Base-by-base conservation (phyloP, 805 yeast genomes). In the Starmerella tilneyi region DNA sequence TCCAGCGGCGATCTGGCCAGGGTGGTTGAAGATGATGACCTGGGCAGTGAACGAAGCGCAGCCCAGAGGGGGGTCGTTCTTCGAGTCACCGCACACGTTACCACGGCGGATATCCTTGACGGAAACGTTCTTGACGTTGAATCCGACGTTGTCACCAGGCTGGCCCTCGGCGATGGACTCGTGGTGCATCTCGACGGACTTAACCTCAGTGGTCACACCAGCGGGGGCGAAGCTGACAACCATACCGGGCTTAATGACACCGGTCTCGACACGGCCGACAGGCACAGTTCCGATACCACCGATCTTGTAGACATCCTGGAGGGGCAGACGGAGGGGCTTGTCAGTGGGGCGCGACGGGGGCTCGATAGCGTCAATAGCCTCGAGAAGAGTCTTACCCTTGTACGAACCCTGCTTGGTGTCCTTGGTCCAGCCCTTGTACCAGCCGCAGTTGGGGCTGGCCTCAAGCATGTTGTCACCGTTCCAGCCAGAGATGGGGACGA, bases 401-500 rank as follows among this genome's bases (percentile, higher is more conserved):
- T 62, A 66, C 61, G 70, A 71, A 69, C 82, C 80, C 60, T 75
- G 67, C 75, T 79, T 74, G 78, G 79, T 72, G 76, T 78, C 81
- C 75, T 78, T 76, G 64, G 68, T 66, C 92, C 86, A 77, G 66
- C 89, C 84, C 81, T 83, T 74, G 83, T 76, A 76, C 92, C 92
- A 81, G 66, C 84, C 76, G 71, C 83, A 78, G 83, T 81, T 81
- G 60, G 79, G 47, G 60, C 86, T 78, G 44, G 82, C 63, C 73
- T 81, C 89, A 69, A 81, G 78, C 92, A 81, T 81, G 85, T 81
- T 81, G 75, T 81, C 92, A 76, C 94, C 94, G 73, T 79, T 78
- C 81, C 89, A 79, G 64, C 94, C 94, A 63, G 92, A 82, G 69
- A 81, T 79, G 68, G 94, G 94, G 63, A 84, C 88, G 78, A 83